Evolutionary conservation across 106 monocot species (phyloP).

Genomic region (Phalaenopsis aphrodite): DNA sequence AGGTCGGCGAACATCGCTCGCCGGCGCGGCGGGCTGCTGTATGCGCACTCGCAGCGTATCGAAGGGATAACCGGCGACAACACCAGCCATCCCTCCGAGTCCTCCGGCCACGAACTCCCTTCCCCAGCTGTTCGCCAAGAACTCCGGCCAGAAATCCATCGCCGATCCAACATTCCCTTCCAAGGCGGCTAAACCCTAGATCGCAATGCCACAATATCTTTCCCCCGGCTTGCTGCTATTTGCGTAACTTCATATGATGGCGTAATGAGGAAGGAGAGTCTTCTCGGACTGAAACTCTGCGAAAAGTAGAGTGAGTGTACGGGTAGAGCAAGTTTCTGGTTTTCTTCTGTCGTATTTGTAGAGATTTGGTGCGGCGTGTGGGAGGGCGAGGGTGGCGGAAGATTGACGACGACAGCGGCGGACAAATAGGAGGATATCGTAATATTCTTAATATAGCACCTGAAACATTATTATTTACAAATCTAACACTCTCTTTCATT

Average conservation of each 20-base stretch:
- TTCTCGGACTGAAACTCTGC: neutral
- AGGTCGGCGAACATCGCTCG: conserved; percentile 1
- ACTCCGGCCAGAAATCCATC: conserved; percentile 99
- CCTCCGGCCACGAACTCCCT: conserved; percentile 91
- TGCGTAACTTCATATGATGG: neutral
- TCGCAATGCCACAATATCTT: too few species aligned
- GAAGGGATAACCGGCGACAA: conserved; percentile 74
- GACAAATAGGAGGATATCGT: too few species aligned
- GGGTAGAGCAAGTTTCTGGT: too few species aligned
- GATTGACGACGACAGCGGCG: too few species aligned
- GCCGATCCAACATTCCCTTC: conserved; percentile 22
- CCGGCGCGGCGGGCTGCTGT: conserved; percentile 48
- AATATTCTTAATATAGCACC: too few species aligned
- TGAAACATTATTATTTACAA: too few species aligned
- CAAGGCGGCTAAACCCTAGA: neutral
- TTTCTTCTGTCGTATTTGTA: neutral
- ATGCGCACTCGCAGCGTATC: conserved; percentile 81
- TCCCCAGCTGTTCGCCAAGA: conserved; percentile 85
- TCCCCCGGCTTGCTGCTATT: neutral
- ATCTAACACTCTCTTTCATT: too few species aligned
- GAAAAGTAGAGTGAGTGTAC: too few species aligned
- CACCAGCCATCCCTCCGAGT: conserved; percentile 89
- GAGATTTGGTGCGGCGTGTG: too few species aligned
- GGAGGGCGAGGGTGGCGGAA: too few species aligned
- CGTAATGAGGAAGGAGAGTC: neutral